These are phyloP conservation scores for Cordyceps cicadae DNA, from an alignment of 2,329 filamentous ascomycete genomes.

Conservation along the genomic window DNA sequence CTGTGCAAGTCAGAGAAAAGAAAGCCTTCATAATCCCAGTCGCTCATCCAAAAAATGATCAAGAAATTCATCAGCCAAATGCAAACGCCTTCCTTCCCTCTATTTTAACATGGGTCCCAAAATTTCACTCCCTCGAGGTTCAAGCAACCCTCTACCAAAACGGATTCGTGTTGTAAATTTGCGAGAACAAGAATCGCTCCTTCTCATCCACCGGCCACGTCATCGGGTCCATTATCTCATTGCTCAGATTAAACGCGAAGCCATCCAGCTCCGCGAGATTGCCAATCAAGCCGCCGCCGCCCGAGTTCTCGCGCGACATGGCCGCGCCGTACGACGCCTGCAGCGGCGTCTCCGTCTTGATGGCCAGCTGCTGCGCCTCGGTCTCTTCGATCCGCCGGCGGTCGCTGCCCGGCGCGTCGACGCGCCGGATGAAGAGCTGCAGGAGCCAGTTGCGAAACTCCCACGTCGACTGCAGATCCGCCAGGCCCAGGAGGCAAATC, in stretches of 20 bases:
- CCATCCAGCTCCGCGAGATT: not conserved
- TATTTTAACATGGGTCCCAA: not conserved
- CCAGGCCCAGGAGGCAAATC: constrained; percentile 37
- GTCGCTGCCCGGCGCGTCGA: constrained; percentile 34
- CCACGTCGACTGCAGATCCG: constrained; percentile 41
- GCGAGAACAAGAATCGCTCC: constrained; percentile 16
- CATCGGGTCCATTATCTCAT: constrained; percentile 10
- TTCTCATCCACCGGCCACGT: constrained; percentile 15
- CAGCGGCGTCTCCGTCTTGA: constrained; percentile 4
- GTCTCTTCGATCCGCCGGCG: not conserved
- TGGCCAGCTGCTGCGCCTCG: not conserved
- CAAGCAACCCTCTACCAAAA: constrained; percentile 42
- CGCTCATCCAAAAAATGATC: not conserved
- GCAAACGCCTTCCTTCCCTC: not conserved
- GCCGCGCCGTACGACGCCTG: constrained; percentile 4
- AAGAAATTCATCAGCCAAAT: not conserved
- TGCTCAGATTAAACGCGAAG: constrained; percentile 2
- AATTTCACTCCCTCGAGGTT: not conserved
- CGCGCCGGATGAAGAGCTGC: constrained; percentile 39
- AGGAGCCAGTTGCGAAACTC: constrained; percentile 40
- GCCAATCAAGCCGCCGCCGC: not conserved
- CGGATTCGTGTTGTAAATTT: constrained; percentile 46
- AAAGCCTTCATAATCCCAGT: not conserved
- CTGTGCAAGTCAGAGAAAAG: not conserved
- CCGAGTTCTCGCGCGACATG: constrained; percentile 2